These are phyloP conservation scores for Chaetomiaceae sp. DNA, from an alignment of 2,329 filamentous ascomycete genomes.

Conservation along the genomic window DNA sequence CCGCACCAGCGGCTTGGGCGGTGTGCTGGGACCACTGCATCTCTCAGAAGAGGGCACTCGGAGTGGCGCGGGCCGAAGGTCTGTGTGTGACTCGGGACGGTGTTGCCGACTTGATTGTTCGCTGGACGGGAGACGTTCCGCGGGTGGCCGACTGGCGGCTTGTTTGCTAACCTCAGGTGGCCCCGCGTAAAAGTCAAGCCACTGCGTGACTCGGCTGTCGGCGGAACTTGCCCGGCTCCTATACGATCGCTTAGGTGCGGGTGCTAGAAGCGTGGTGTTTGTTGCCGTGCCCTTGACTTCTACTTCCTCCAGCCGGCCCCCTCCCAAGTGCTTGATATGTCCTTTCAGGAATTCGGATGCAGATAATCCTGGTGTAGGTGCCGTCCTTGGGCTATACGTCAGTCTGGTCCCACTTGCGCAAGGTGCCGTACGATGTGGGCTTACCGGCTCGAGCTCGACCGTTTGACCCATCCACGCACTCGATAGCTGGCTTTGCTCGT, in stretches of 20 bases:
- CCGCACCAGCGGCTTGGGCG: slow-evolving; percentile 9
- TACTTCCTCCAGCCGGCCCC: slow-evolving; percentile 16
- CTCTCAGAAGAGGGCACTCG: slow-evolving; percentile 16
- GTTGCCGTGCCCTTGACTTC: not conserved
- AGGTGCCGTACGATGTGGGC: not conserved
- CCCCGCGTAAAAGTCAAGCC: slow-evolving; percentile 26
- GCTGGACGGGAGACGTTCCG: not conserved
- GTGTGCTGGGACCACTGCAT: not conserved
- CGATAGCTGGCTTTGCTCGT: slow-evolving; percentile 14
- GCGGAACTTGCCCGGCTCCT: slow-evolving; percentile 10
- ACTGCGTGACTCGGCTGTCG: slow-evolving; percentile 27
- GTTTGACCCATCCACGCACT: slow-evolving; percentile 24
- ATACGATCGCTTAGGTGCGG: not conserved
- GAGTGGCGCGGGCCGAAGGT: slow-evolving; percentile 21
- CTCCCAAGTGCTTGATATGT: slow-evolving; percentile 24
- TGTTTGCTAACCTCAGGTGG: not conserved
- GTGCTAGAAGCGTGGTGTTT: not conserved
- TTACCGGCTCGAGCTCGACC: slow-evolving; percentile 22
- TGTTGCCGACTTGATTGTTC: not conserved
- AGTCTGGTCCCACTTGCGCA: not conserved
- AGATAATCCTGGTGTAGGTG: not conserved
- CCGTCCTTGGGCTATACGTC: not conserved
- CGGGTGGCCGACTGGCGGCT: not conserved
- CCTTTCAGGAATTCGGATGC: slow-evolving; percentile 10
- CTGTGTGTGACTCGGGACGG: slow-evolving; percentile 1